Percentiles rank a stretch among this genome's conserved stretches.
Conservation (phyloP, 768 basidiomycete genomes). For the Cyclocybe cylindracea region DNA sequence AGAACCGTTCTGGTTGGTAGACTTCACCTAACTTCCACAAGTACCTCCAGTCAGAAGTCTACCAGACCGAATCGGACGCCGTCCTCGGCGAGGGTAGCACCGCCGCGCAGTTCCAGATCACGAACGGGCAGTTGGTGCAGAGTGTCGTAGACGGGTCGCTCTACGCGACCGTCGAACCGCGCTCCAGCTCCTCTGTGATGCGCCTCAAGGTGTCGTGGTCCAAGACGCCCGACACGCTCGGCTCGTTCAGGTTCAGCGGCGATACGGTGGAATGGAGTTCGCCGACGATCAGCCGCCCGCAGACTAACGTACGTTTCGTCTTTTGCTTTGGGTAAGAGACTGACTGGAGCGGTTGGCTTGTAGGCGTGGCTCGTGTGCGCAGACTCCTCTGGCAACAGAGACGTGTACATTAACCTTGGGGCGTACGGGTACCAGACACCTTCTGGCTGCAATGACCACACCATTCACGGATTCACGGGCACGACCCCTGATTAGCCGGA, state of each 20-base stretch:
- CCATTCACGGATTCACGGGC: slow-evolving; percentile 62
- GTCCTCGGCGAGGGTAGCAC: slow-evolving; percentile 47
- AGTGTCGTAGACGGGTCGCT: slow-evolving; percentile 38
- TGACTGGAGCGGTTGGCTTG: background rate
- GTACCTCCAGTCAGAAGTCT: slow-evolving; percentile 52
- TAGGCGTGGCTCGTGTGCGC: slow-evolving; percentile 62
- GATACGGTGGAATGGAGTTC: slow-evolving; percentile 58
- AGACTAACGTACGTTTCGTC: slow-evolving; percentile 41
- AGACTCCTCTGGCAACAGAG: slow-evolving; percentile 41
- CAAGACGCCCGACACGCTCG: slow-evolving; percentile 42
- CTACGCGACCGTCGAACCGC: slow-evolving; percentile 48
- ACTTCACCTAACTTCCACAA: slow-evolving; percentile 62
- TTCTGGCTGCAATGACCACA: slow-evolving; percentile 59
- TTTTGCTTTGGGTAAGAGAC: background rate
- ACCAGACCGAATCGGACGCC: slow-evolving; percentile 40
- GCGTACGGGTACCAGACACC: slow-evolving; percentile 56
- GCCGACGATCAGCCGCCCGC: slow-evolving; percentile 45
- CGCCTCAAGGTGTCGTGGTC: slow-evolving; percentile 51
- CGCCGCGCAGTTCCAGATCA: slow-evolving; percentile 57
- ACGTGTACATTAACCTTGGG: slow-evolving; percentile 56
- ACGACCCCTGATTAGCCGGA: slow-evolving; percentile 22
- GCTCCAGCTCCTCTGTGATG: slow-evolving; percentile 40
- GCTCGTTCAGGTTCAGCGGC: slow-evolving; percentile 51
- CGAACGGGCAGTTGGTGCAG: slow-evolving; percentile 53
- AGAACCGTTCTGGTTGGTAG: slow-evolving; percentile 24